Evolutionary conservation across 2,329 filamentous ascomycete species (phyloP), one percentile per base, ranked within the genome.

Genomic region (Magnaporthiopsis rhizophila): DNA sequence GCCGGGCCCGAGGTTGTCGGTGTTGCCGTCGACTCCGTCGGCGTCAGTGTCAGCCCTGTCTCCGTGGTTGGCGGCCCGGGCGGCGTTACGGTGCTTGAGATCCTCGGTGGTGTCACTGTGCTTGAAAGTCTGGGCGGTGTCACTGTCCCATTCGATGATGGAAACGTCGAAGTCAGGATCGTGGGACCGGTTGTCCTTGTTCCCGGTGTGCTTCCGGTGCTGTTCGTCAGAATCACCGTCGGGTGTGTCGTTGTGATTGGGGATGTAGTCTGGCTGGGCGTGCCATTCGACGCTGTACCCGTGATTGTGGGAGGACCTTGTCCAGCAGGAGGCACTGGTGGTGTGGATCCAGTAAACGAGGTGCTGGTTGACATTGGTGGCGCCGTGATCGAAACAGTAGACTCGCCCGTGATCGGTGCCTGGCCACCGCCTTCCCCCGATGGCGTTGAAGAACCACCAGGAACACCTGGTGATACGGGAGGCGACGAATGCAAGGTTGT

Each of bases 291-390:
- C 13, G 26, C 24, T 30, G 57, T 58, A 9, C 24, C 21, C 15
- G 57, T 30, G 57, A 58, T 58, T 8, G 57, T 58, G n/a, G 30
- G 24, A 58, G 57, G 57, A 30, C 13, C 57, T 32, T 58, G 57
- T 58, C 57, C 57, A 1, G 24, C 5, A 32, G 30, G 57, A 58
- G 26, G 26, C 26, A 21, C 30, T 28, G 57, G 57, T 24, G 57
- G 57, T 13, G 21, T 28, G 24, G 11, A 68, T 64, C 28, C 66
- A 50, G 26, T 63, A 65, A 1, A 53, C 38, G 3, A 53, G 21
- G n/a, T 21, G 9, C 45, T 53, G n/a, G 45, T 53, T 9, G 45
- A n/a, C 45, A 53, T 53, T n/a, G 45, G 45, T 11, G 45, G 45
- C 21, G 45, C 11, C n/a, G 45, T 53, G 18, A n/a, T 53, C 18